Percentiles rank a stretch among this genome's conserved stretches.
Conservation (phyloP, 2,329 filamentous ascomycete genomes). For the Aspergillus eucalypticola region DNA sequence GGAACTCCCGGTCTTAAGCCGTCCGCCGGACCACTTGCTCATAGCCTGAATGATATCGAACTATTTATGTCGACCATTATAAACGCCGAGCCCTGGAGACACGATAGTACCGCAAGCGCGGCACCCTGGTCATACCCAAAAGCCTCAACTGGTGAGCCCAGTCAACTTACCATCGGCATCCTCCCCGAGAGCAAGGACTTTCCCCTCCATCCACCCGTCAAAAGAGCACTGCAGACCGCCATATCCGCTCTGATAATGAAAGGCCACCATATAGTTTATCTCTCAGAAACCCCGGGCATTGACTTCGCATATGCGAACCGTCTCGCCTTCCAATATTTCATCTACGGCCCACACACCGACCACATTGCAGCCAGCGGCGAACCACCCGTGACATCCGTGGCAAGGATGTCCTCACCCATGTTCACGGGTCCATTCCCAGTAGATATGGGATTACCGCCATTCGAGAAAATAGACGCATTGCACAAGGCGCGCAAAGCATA, state of each 20-base stretch:
- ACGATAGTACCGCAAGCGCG: slow-evolving; percentile 46
- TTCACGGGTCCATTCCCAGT: background rate
- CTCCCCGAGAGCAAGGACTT: slow-evolving; percentile 33
- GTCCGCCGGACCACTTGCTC: slow-evolving; percentile 15
- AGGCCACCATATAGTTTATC: slow-evolving; percentile 47
- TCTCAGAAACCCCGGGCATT: background rate
- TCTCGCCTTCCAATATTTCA: background rate
- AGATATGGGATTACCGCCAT: background rate
- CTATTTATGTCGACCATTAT: slow-evolving; percentile 45
- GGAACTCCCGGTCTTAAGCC: slow-evolving; percentile 15
- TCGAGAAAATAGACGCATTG: background rate
- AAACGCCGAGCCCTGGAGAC: slow-evolving; percentile 44
- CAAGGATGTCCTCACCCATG: background rate
- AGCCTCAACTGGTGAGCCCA: background rate
- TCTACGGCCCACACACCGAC: background rate
- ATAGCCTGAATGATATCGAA: slow-evolving; percentile 20
- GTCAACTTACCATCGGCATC: slow-evolving; percentile 43
- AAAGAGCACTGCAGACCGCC: slow-evolving; percentile 41
- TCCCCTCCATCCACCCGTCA: slow-evolving; percentile 51
- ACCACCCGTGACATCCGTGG: background rate
- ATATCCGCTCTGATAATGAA: slow-evolving; percentile 42
- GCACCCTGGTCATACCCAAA: slow-evolving; percentile 49
- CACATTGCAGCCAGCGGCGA: background rate
- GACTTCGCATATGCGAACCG: background rate
- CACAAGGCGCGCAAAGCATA: background rate